These are phyloP conservation scores for Chernovozyma aurita DNA, from an alignment of 1,139 yeast species.

Conservation along the genomic window DNA sequence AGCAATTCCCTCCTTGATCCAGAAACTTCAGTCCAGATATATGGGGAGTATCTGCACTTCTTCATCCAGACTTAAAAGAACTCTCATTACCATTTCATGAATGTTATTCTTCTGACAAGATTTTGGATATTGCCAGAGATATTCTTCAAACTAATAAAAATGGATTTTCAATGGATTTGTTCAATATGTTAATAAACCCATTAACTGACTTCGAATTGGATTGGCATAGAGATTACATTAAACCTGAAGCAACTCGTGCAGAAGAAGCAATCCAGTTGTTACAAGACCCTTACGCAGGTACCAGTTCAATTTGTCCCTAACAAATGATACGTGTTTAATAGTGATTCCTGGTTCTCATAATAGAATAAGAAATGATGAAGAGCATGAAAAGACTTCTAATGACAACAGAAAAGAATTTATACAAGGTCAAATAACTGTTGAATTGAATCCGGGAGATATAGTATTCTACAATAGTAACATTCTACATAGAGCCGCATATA, in stretches of 20 bases:
- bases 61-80: constrained; percentile 46
- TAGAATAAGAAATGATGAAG: constrained; percentile 44
- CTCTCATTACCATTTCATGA: constrained; percentile 39
- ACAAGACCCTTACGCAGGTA: constrained; percentile 45
- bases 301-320: constrained; percentile 54
- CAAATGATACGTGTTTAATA: constrained; percentile 46
- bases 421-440: constrained; percentile 38
- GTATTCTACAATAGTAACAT: constrained; percentile 53
- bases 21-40: constrained; percentile 50
- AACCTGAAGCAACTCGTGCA: constrained; percentile 44
- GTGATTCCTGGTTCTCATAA: constrained; percentile 51
- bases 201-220: constrained; percentile 51
- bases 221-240: constrained; percentile 55
- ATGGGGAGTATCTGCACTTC: constrained; percentile 52
- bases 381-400: constrained; percentile 38
- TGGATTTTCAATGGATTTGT: constrained; percentile 46
- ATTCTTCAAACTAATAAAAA: constrained; percentile 38
- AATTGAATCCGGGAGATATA: constrained; percentile 49
- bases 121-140: constrained; percentile 40
- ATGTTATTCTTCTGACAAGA: constrained; percentile 39
- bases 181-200: constrained; percentile 56
- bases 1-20: constrained; percentile 62
- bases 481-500: constrained; percentile 48
- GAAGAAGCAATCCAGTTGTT: constrained; percentile 41
- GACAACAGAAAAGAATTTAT: constrained; percentile 34